A percentile compares a stretch with the other conserved stretches of the same genome.
Conservation (phyloP, 306 rosid species). For the Prunus fruticosa region DNA sequence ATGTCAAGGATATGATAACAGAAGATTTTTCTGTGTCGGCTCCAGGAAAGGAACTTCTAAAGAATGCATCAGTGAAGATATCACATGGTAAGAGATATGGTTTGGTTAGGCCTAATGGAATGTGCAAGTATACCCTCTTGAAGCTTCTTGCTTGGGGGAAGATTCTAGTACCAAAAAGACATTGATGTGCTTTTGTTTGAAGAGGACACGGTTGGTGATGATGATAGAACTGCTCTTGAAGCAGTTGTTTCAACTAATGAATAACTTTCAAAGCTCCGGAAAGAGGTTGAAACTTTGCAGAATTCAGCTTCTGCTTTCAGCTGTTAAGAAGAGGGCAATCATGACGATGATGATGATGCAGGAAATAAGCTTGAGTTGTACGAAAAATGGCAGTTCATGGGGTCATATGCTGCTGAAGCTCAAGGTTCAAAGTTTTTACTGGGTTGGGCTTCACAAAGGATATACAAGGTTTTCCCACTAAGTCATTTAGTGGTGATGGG, state of each 20-base stretch:
- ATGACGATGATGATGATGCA: constrained; percentile 37
- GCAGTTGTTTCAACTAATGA: constrained; percentile 39
- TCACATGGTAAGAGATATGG: constrained; percentile 69
- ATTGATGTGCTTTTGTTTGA: constrained; percentile 82
- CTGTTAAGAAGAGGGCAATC: constrained; percentile 35
- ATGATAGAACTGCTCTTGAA: constrained; percentile 60
- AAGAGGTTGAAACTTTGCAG: no score
- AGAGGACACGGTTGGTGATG: constrained; percentile 79
- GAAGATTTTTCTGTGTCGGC: constrained; percentile 56
- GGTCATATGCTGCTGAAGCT: constrained; percentile 74
- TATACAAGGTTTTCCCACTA: constrained; percentile 66
- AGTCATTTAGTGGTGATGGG: constrained; percentile 80
- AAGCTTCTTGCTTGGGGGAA: constrained; percentile 87
- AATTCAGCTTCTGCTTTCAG: constrained; percentile 16
- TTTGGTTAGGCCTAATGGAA: constrained; percentile 63
- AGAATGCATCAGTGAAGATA: constrained; percentile 51
- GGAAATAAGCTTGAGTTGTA: constrained; percentile 75
- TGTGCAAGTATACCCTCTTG: constrained; percentile 64
- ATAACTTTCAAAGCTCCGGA: no score
- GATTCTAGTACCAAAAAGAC: constrained; percentile 72
- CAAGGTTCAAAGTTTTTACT: constrained; percentile 79
- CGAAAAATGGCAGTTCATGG: constrained; percentile 54
- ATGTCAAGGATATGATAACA: constrained; percentile 53
- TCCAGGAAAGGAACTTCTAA: constrained; percentile 52
- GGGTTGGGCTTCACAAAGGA: constrained; percentile 76